Percentiles rank a stretch among this genome's conserved stretches.
These are phyloP conservation scores for Odontarrhena argentea DNA, from an alignment of 345 rosid genomes.

Conservation along the genomic window DNA sequence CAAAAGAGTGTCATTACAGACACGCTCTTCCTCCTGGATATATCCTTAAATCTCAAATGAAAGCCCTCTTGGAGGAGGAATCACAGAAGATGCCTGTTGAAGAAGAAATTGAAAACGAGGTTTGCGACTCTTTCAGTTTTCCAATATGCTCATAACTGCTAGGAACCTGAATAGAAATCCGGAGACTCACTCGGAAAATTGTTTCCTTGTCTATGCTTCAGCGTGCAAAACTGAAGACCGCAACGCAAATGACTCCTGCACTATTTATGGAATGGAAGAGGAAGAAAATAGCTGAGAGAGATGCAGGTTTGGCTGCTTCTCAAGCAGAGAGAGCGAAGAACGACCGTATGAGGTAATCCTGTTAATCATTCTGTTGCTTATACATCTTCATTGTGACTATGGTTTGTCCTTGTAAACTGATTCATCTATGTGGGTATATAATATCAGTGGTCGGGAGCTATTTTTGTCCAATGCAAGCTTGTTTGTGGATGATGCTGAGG, in stretches of 20 bases:
- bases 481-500: conserved; percentile 96
- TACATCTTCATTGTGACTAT: conserved; percentile 14
- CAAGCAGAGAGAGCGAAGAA: conserved; percentile 97
- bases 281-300: conserved; percentile 78
- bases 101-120: conserved; percentile 95
- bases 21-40: conserved; percentile 99
- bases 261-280: conserved; percentile 90
- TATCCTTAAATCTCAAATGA: conserved; percentile 92
- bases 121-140: conserved; percentile 26
- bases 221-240: conserved; percentile 68
- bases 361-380: conserved; percentile 6
- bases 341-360: conserved; percentile 87
- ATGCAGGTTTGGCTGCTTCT: conserved; percentile 76
- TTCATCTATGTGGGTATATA: conserved; percentile 26
- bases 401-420: conserved; percentile 28
- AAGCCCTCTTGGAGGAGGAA: conserved; percentile 91
- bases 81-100: conserved; percentile 73
- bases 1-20: conserved; percentile 85
- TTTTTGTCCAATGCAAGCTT: conserved; percentile 85
- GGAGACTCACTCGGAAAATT: neutral
- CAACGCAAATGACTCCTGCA: conserved; percentile 89
- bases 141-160: conserved; percentile 12
- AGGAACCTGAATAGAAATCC: neutral
- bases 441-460: conserved; percentile 90
- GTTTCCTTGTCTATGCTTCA: conserved; percentile 41